Evolutionary conservation across 2,329 filamentous ascomycete species (phyloP).

Genomic region (Exophiala oligosperma): DNA sequence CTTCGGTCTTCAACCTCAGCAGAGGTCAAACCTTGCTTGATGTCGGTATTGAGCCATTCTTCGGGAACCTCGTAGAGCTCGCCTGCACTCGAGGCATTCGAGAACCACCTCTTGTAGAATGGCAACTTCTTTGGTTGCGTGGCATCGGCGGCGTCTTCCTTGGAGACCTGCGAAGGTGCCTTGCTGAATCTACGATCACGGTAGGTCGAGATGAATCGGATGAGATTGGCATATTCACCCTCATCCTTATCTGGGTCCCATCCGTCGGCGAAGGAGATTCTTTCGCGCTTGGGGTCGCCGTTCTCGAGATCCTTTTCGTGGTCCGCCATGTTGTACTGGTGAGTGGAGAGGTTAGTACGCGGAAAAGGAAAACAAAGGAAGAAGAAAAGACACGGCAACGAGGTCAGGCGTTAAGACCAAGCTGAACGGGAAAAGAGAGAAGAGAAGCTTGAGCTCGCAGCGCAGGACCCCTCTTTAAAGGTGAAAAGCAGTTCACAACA

Average conservation of each 20-base stretch:
- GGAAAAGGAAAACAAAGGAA: conserved; percentile 26
- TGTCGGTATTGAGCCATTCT: conserved; percentile 70
- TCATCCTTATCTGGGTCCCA: conserved; percentile 33
- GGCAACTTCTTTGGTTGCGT: conserved; percentile 51
- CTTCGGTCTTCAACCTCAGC: conserved; percentile 64
- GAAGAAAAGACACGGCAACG: conserved; percentile 24
- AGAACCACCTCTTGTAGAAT: conserved; percentile 60
- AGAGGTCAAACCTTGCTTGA: conserved; percentile 61
- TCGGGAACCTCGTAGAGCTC: conserved; percentile 55
- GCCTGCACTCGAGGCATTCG: conserved; percentile 25
- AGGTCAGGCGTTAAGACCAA: conserved; percentile 31
- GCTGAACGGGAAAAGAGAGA: conserved; percentile 28
- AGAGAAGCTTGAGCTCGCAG: conserved; percentile 24
- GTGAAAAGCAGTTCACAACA: conserved; percentile 27
- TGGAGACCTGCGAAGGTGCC: conserved; percentile 41
- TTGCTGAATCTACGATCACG: conserved; percentile 56
- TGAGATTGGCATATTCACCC: conserved; percentile 66
- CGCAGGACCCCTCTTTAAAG: conserved; percentile 32
- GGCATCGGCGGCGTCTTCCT: conserved; percentile 43
- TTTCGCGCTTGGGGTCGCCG: conserved; percentile 31
- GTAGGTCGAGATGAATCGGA: conserved; percentile 68
- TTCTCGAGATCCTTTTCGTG: conserved; percentile 32
- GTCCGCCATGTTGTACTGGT: conserved; percentile 29
- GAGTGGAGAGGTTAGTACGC: conserved; percentile 31
- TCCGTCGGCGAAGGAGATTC: conserved; percentile 32